phyloP scores from a whole-genome alignment of 2,329 filamentous ascomycete genomes.

The Pseudofabraea citricarpa region DNA sequence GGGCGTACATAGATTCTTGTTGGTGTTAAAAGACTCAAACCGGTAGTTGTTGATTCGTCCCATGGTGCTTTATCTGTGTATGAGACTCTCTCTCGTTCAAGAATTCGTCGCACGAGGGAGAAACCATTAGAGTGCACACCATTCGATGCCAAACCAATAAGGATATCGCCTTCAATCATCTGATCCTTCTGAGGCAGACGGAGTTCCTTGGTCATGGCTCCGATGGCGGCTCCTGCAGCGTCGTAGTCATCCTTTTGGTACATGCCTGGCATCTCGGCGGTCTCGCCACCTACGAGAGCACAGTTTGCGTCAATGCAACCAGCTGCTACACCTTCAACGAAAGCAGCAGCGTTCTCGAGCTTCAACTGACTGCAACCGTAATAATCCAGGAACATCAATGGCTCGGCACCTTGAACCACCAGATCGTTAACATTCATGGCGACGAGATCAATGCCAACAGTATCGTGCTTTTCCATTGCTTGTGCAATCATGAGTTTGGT shows the following conservation, averaged over 20 bases:
- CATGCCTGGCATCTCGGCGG: conserved; percentile 96
- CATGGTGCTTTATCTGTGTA: conserved; percentile 77
- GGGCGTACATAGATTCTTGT: conserved; percentile 91
- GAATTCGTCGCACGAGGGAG: conserved; percentile 88
- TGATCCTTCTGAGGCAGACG: conserved; percentile 70
- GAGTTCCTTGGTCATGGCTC: conserved; percentile 65
- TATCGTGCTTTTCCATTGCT: conserved; percentile 82
- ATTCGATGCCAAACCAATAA: conserved; percentile 79
- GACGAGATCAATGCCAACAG: conserved; percentile 92
- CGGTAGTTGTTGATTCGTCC: conserved; percentile 58
- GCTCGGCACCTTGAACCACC: conserved; percentile 90
- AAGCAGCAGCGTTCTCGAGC: conserved; percentile 71
- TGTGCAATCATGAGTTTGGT: conserved; percentile 97
- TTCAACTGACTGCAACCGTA: conserved; percentile 90
- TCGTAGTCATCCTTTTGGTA: conserved; percentile 84
- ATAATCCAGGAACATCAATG: conserved; percentile 96
- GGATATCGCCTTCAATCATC: conserved; percentile 79
- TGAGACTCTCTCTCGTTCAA: conserved; percentile 65
- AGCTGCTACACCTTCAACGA: conserved; percentile 83
- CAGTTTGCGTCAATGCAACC: conserved; percentile 84
- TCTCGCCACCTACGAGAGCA: conserved; percentile 93
- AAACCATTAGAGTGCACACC: conserved; percentile 97
- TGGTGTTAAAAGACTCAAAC: conserved; percentile 76
- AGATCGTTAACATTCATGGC: conserved; percentile 99
- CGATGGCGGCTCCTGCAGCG: conserved; percentile 83